A percentile compares a stretch with the other conserved stretches of the same genome.
Evolutionary conservation across 1,284 basidiomycete species (phyloP).

Genomic region (Cryptococcus deneoformans): DNA sequence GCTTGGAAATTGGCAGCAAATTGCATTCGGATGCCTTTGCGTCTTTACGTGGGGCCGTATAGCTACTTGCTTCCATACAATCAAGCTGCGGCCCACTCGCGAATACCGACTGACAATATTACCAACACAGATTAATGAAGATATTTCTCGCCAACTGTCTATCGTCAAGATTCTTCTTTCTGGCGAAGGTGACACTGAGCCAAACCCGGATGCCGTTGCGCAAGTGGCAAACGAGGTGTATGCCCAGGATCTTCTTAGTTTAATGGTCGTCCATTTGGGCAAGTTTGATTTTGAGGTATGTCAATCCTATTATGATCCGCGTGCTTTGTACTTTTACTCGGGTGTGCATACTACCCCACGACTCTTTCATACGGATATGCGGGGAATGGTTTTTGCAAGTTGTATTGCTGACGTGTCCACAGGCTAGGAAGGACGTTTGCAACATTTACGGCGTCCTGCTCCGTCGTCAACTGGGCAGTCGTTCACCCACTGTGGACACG

Average conservation of each 20-base stretch:
- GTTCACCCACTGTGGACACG: slow-evolving; percentile 94
- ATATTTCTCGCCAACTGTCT: slow-evolving; percentile 35
- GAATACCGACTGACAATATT: neutral
- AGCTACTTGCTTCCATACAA: too few relatives aligned
- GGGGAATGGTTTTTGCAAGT: neutral
- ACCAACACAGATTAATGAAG: slow-evolving; percentile 29
- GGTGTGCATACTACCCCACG: neutral
- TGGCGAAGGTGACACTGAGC: slow-evolving; percentile 39
- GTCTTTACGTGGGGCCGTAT: too few relatives aligned
- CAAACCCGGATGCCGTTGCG: slow-evolving; percentile 75
- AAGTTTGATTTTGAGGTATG: slow-evolving; percentile 94
- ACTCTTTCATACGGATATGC: too few relatives aligned
- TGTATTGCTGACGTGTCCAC: slow-evolving; percentile 4
- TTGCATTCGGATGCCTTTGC: too few relatives aligned
- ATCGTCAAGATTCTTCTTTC: slow-evolving; percentile 30
- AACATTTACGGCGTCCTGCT: slow-evolving; percentile 97
- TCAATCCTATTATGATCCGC: neutral
- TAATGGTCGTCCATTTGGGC: slow-evolving; percentile 75
- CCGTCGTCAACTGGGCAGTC: slow-evolving; percentile 86
- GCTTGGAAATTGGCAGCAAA: too few relatives aligned
- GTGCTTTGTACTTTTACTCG: too few relatives aligned
- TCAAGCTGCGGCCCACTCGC: neutral
- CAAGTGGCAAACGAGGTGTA: slow-evolving; percentile 97
- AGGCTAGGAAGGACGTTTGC: slow-evolving; percentile 82
- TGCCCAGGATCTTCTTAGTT: slow-evolving; percentile 78